Evolutionary conservation across 2,329 filamentous ascomycete species (phyloP).

Genomic region (Trichoderma asperellum): DNA sequence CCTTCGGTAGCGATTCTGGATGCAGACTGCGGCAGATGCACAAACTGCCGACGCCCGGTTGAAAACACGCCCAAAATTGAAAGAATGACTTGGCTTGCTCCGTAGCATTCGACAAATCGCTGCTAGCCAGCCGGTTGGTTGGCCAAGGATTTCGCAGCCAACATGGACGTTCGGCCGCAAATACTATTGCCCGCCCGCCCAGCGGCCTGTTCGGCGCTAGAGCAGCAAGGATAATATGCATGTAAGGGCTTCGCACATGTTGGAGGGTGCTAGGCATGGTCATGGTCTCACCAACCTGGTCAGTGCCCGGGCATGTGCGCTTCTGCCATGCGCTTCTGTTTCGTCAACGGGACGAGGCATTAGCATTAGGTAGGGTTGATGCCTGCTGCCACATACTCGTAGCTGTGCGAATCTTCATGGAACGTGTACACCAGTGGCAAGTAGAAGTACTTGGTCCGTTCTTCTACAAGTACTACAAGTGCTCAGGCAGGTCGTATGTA

Average conservation of each 20-base stretch:
- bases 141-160: background rate
- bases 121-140: background rate
- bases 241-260: slow-evolving; percentile 20
- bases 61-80: slow-evolving; percentile 9
- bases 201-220: slow-evolving; percentile 9
- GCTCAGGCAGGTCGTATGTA: background rate
- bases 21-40: background rate
- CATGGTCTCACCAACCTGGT: background rate
- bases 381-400: too few relatives aligned
- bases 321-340: background rate
- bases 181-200: slow-evolving; percentile 1
- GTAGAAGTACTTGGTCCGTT: background rate
- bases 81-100: background rate
- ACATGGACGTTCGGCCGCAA: background rate
- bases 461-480: background rate
- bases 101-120: background rate
- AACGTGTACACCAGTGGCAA: background rate
- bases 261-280: background rate
- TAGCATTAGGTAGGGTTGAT: background rate
- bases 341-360: background rate
- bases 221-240: slow-evolving; percentile 27
- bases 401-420: background rate
- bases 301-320: background rate
- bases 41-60: background rate
- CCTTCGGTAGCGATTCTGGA: background rate